Base-by-base conservation (phyloP, 345 rosid genomes). In the Murraya koenigii region DNA sequence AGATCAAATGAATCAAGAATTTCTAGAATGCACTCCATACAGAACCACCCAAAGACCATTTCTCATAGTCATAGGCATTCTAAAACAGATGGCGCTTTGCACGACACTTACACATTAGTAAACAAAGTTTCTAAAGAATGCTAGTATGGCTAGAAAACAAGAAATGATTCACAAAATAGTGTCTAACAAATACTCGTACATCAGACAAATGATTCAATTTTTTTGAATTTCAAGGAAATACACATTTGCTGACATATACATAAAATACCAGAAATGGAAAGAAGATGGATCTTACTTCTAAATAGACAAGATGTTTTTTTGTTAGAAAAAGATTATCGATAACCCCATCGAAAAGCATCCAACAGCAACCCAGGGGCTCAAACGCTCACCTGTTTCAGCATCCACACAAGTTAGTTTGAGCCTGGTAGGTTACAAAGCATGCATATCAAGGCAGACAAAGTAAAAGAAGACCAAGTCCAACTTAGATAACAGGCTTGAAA, bases 301-400 rank as follows among this genome's bases (percentile, higher is more conserved):
- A 58, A 72, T n/a, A 65, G 17, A 66, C 67, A 82, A 28, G 65
- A 74, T 15, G 39, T 5, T 76, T 66, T 33, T 80, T 58, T 36
- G 67, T 89, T 82, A 96, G 87, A 96, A 96, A 87, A 94, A 94
- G 75, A 94, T 86, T 72, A 93, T 90, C 0, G 95, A 96, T 47
- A 96, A 79, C 8, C 97, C 99, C 97, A 93, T 90, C 15, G 87
- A 72, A 80, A 95, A 90, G 90, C 99, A 95, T 69, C 99, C 98
- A n/a, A 79, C 84, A 11, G 96, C 91, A 72, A 95, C 88, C 99
- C 99, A 95, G 8, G 99, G 97, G 81, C 98, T 95, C 84, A 93
- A 85, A 56, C 94, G 93, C 83, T 93, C 99, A 81, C 99, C 99
- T 92, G 77, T 76, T 76, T 59, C 79, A 80, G 54, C 69, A 85